Evolutionary conservation across 2,329 filamentous ascomycete genomes (phyloP).

Genomic region (Xylaria sp.): DNA sequence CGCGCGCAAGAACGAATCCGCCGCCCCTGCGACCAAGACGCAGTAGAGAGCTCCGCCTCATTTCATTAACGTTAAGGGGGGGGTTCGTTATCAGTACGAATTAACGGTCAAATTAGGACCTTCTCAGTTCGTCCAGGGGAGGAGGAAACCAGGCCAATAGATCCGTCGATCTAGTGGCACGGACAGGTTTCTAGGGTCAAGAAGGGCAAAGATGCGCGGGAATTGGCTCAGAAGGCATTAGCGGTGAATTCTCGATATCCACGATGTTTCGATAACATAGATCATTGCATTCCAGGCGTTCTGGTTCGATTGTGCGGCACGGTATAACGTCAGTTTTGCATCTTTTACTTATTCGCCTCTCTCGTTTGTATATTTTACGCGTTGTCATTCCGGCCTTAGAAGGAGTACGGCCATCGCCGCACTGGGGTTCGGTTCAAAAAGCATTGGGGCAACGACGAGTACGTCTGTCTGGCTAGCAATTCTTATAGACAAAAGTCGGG

Average conservation of each 20-base stretch:
- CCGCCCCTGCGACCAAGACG: slow-evolving; percentile 2
- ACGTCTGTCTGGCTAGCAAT: not conserved
- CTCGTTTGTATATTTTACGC: slow-evolving; percentile 15
- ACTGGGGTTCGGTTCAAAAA: not conserved
- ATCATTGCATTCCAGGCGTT: slow-evolving; percentile 27
- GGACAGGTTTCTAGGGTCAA: not conserved
- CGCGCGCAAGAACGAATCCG: slow-evolving; percentile 51
- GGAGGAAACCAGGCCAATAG: not conserved
- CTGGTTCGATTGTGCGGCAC: slow-evolving; percentile 19
- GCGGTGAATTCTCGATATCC: not conserved
- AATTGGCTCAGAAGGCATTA: not conserved
- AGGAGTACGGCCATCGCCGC: not conserved
- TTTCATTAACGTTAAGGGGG: not conserved
- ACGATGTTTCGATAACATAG: slow-evolving; percentile 11
- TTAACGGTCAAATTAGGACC: not conserved
- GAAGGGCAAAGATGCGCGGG: not conserved
- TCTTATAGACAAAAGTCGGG: slow-evolving; percentile 23
- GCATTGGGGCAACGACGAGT: not conserved
- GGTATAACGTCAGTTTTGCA: not conserved
- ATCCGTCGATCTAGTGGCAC: not conserved
- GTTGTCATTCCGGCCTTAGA: not conserved
- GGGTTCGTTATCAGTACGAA: not conserved
- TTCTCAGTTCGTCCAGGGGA: not conserved
- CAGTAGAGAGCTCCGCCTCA: not conserved
- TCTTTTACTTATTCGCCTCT: slow-evolving; percentile 10